Conservation (phyloP, 1,139 yeast species). For the Saccharomyces hybrid region DNA sequence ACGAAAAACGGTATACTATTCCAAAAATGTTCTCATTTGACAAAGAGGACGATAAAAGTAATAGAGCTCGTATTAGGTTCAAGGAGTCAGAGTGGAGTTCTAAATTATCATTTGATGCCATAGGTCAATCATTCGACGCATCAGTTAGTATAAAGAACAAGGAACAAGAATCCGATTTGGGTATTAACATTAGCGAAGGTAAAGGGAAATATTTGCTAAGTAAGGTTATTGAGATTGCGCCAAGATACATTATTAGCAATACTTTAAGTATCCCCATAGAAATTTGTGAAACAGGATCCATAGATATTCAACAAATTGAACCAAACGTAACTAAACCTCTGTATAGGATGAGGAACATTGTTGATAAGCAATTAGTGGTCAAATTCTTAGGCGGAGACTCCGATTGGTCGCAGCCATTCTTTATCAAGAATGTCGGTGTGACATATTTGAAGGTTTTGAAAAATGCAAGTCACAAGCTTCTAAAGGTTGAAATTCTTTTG, state of each 20-base stretch:
- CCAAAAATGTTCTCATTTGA: conserved; percentile 88
- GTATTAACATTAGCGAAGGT: conserved; percentile 75
- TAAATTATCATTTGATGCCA: conserved; percentile 79
- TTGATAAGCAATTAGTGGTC: conserved; percentile 46
- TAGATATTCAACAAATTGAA: conserved; percentile 38
- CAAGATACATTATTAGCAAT: conserved; percentile 72
- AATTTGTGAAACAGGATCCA: conserved; percentile 59
- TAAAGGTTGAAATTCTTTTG: conserved; percentile 64
- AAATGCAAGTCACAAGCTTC: conserved; percentile 56
- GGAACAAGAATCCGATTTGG: conserved; percentile 66
- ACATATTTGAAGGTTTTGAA: conserved; percentile 59
- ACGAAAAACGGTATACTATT: conserved; percentile 33
- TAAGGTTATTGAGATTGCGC: conserved; percentile 72
- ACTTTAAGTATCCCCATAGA: conserved; percentile 48
- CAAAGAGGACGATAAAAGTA: conserved; percentile 46
- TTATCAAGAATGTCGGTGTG: conserved; percentile 76
- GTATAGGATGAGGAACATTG: conserved; percentile 35
- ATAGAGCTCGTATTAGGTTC: conserved; percentile 61
- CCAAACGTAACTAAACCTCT: conserved; percentile 53
- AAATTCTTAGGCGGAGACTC: conserved; percentile 53
- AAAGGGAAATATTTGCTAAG: conserved; percentile 73
- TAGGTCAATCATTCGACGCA: conserved; percentile 73
- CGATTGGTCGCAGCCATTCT: conserved; percentile 85
- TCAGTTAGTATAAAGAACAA: conserved; percentile 49
- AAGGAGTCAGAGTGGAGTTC: conserved; percentile 71